Percentiles rank a stretch among this genome's conserved stretches.
Evolutionary conservation across 2,329 filamentous ascomycete species (phyloP).

Genomic region (Colletotrichum phormii): DNA sequence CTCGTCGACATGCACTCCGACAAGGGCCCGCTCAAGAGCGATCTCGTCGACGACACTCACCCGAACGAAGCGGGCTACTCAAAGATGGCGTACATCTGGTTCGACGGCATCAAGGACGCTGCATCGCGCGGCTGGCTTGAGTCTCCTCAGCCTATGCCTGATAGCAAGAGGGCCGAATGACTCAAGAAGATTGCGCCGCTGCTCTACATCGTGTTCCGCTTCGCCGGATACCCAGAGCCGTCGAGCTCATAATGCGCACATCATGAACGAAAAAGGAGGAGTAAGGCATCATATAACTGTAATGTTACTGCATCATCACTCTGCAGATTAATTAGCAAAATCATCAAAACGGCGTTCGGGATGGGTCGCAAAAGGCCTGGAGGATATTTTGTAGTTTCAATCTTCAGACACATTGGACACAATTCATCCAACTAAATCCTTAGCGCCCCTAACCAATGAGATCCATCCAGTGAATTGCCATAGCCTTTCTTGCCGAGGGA

Average conservation of each 20-base stretch:
- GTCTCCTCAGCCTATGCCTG: slow-evolving; percentile 35
- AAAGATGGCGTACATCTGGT: slow-evolving; percentile 56
- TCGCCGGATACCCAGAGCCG: neutral
- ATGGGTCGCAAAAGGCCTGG: neutral
- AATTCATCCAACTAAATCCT: neutral
- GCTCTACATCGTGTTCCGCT: slow-evolving; percentile 6
- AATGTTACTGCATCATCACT: slow-evolving; percentile 12
- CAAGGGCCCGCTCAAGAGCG: slow-evolving; percentile 44
- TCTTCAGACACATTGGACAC: neutral
- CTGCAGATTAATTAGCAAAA: neutral
- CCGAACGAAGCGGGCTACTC: slow-evolving; percentile 52
- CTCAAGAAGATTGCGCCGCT: slow-evolving; percentile 8
- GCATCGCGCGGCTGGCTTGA: slow-evolving; percentile 41
- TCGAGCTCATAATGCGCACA: neutral
- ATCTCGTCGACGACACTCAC: slow-evolving; percentile 53
- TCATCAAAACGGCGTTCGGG: neutral
- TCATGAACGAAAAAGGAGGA: neutral
- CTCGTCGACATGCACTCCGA: slow-evolving; percentile 53
- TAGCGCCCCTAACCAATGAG: neutral
- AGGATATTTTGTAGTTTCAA: slow-evolving; percentile 6
- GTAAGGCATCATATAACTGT: neutral
- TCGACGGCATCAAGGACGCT: slow-evolving; percentile 44
- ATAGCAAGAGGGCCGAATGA: slow-evolving; percentile 1
- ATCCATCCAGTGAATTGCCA: neutral
- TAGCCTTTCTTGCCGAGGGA: neutral